Evolutionary conservation across 2,329 filamentous ascomycete genomes (phyloP), one percentile per base, ranked within the genome.

Genomic region (Ilyonectria sp.): DNA sequence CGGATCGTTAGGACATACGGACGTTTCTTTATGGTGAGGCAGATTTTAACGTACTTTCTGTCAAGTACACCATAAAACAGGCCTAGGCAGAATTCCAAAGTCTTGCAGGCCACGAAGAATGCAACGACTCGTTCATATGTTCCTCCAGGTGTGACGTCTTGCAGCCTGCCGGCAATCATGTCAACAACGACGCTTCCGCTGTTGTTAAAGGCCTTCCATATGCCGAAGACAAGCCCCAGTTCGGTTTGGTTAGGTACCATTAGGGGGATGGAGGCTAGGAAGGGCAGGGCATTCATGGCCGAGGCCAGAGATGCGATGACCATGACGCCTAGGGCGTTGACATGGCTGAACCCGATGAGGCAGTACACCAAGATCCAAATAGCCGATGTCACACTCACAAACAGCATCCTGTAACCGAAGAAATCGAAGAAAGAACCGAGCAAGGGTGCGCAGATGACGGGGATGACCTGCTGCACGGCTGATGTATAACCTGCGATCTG

Each of bases 131-230:
- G 67, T 58, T 76, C 71, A 43, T 77, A 77, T 4, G 72, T 75
- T 9, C 60, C 57, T n/a, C 68, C 69, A 7, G 71, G 73, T 0
- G 75, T 77, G 15, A 73, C 73, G 52, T 75, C 74, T n/a, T 77
- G 72, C 17, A 76, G 61, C 10, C 69, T 63, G 2, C 74, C 74
- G 7, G 75, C 68, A 58, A 76, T 75, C 72, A 76, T 77, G 44
- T 77, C 75, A 11, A 77, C 72, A 23, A 77, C 65, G 17, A 76
- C 74, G 26, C 71, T 75, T 23, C 70, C 72, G 44, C 71, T 71
- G 49, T 77, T 77, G 64, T 77, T 77, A 40, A 76, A 76, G 1
- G 71, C 69, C 64, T 76, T 75, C 75, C 74, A 77, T 47, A 77
- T 73, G 13, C 75, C 73, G 31, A 77, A 71, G 1, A 70, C 73